These are phyloP conservation scores for Trichaptum fuscoviolaceum DNA, from an alignment of 768 basidiomycete species.

Conservation along the genomic window DNA sequence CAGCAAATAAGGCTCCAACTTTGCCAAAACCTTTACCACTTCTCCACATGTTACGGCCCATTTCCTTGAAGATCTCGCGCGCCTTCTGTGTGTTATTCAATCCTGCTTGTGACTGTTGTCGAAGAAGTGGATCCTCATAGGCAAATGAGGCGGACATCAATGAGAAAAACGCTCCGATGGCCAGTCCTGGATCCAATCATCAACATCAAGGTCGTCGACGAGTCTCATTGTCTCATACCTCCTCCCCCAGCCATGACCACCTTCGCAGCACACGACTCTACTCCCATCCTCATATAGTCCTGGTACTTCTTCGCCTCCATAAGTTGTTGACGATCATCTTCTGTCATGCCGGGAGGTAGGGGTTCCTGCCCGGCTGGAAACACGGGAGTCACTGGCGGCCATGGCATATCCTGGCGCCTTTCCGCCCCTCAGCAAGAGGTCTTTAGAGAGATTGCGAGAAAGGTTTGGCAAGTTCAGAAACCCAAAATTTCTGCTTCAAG, in stretches of 20 bases:
- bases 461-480: neutral
- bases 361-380: conserved; percentile 86
- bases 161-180: conserved; percentile 90
- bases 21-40: conserved; percentile 91
- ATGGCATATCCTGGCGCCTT: conserved; percentile 6
- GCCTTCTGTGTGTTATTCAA: conserved; percentile 73
- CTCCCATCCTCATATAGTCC: conserved; percentile 58
- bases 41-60: conserved; percentile 89
- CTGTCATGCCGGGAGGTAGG: conserved; percentile 75
- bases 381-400: conserved; percentile 58
- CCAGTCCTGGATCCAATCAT: conserved; percentile 59
- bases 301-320: conserved; percentile 76
- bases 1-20: conserved; percentile 92
- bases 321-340: conserved; percentile 67
- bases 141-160: conserved; percentile 94
- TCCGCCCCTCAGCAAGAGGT: neutral
- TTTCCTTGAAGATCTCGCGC: conserved; percentile 82
- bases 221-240: conserved; percentile 46
- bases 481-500: neutral
- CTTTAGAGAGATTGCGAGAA: neutral
- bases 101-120: conserved; percentile 51
- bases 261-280: conserved; percentile 87
- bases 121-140: conserved; percentile 88
- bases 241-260: conserved; percentile 73
- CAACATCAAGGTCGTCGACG: conserved; percentile 1